These are phyloP conservation scores for Rachicladosporium sp. DNA, from an alignment of 2,329 filamentous ascomycete species.

Conservation along the genomic window DNA sequence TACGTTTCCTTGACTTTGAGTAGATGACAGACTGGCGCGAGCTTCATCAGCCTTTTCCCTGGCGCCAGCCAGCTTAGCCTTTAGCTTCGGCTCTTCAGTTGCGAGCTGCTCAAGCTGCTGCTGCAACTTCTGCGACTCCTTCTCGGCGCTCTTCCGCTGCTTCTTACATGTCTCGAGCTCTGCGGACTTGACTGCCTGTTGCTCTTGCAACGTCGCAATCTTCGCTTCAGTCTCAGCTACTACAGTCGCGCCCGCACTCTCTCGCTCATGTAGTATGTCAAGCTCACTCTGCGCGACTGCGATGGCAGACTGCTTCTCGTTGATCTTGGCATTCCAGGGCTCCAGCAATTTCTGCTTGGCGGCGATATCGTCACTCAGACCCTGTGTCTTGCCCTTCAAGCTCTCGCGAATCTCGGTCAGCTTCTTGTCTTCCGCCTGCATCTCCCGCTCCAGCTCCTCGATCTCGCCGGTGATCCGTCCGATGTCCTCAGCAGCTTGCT, in stretches of 20 bases:
- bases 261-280: slow-evolving; percentile 78
- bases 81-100: slow-evolving; percentile 68
- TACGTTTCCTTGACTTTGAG: slow-evolving; percentile 86
- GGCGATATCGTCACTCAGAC: slow-evolving; percentile 83
- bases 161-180: slow-evolving; percentile 67
- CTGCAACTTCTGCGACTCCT: slow-evolving; percentile 60
- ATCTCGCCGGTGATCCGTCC: slow-evolving; percentile 66
- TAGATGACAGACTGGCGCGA: slow-evolving; percentile 75
- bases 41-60: slow-evolving; percentile 95
- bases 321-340: slow-evolving; percentile 95
- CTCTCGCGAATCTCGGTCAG: slow-evolving; percentile 71
- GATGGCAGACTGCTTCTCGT: slow-evolving; percentile 85
- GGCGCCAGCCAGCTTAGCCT: slow-evolving; percentile 73
- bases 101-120: slow-evolving; percentile 60
- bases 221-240: slow-evolving; percentile 74
- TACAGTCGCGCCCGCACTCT: slow-evolving; percentile 73
- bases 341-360: slow-evolving; percentile 87
- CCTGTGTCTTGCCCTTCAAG: slow-evolving; percentile 91
- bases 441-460: slow-evolving; percentile 58
- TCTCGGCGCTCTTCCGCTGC: slow-evolving; percentile 59
- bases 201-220: slow-evolving; percentile 58
- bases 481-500: slow-evolving; percentile 67
- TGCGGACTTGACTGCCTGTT: slow-evolving; percentile 54
- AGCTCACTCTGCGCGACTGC: slow-evolving; percentile 92
- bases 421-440: slow-evolving; percentile 69